phyloP scores from a whole-genome alignment of 495 filamentous ascomycete genomes.

The Podospora conica region DNA sequence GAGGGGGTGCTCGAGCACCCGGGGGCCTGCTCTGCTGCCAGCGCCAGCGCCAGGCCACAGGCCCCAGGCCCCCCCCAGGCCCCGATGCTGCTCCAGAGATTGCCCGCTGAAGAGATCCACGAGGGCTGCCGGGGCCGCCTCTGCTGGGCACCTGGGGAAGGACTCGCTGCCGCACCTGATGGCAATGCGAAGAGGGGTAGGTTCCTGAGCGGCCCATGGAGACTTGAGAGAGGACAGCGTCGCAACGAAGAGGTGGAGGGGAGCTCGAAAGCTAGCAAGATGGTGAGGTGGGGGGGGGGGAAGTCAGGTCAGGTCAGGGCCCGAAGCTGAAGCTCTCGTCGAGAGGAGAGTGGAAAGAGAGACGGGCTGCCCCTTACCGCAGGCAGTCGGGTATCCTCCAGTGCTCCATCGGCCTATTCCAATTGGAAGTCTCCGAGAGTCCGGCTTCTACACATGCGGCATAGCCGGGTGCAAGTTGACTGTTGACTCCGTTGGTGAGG shows the following conservation, averaged over 20 bases:
- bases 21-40: no score
- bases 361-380: not conserved
- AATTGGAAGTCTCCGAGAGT: not conserved
- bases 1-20: not conserved
- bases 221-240: not conserved
- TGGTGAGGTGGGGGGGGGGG: not conserved
- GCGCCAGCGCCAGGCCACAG: no score
- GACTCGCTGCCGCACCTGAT: not conserved
- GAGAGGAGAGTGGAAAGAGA: not conserved
- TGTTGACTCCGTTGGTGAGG: not conserved
- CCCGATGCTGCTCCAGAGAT: conserved; percentile 12
- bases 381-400: not conserved
- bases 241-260: no score
- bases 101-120: conserved; percentile 15
- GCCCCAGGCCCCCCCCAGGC: no score
- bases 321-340: not conserved
- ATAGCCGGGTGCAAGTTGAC: not conserved
- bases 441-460: not conserved
- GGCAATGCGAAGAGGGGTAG: not conserved
- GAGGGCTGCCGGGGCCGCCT: conserved; percentile 2
- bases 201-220: not conserved
- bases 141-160: conserved; percentile 5
- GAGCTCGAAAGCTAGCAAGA: not conserved
- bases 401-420: not conserved
- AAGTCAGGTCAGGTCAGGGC: no score